Percentiles rank a stretch among this genome's conserved stretches.
Conservation (phyloP, 495 filamentous ascomycete genomes). For the Aspergillus asperescens region DNA sequence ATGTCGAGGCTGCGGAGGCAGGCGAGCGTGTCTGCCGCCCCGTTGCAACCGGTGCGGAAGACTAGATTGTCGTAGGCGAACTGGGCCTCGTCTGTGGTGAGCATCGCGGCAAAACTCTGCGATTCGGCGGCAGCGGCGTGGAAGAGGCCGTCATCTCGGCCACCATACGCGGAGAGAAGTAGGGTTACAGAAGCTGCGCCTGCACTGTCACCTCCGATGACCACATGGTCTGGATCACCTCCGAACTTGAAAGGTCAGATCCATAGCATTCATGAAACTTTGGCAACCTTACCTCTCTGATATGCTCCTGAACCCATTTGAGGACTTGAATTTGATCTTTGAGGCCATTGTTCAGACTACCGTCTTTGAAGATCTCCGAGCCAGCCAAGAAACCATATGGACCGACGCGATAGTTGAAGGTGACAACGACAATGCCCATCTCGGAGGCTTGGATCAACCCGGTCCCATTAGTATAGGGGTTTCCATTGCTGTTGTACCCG, state of each 20-base stretch:
- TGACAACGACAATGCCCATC: slow-evolving; percentile 61
- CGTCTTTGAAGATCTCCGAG: slow-evolving; percentile 48
- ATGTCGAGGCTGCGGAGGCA: slow-evolving; percentile 53
- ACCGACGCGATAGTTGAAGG: slow-evolving; percentile 75
- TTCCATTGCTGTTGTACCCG: slow-evolving; percentile 59
- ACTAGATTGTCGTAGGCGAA: slow-evolving; percentile 61
- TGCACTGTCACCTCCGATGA: slow-evolving; percentile 67
- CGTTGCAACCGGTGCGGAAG: slow-evolving; percentile 49
- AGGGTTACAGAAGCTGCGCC: slow-evolving; percentile 63
- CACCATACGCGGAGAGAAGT: slow-evolving; percentile 60
- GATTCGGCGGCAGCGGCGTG: slow-evolving; percentile 60
- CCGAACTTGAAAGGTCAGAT: slow-evolving; percentile 49
- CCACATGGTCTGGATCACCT: slow-evolving; percentile 65
- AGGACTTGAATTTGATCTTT: slow-evolving; percentile 64
- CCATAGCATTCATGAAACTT: not conserved
- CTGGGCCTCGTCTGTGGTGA: slow-evolving; percentile 55
- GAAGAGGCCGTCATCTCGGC: slow-evolving; percentile 51
- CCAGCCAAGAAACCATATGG: slow-evolving; percentile 69
- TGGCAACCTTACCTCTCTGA: slow-evolving; percentile 39
- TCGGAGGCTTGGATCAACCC: slow-evolving; percentile 55
- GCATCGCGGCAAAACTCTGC: slow-evolving; percentile 57
- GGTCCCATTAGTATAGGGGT: slow-evolving; percentile 61
- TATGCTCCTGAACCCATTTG: slow-evolving; percentile 64
- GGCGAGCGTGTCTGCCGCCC: slow-evolving; percentile 42
- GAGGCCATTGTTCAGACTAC: slow-evolving; percentile 63